A percentile compares a stretch with the other conserved stretches of the same genome.
These are phyloP conservation scores for Massariosphaeria phaeospora DNA, from an alignment of 495 filamentous ascomycete species.

Conservation along the genomic window DNA sequence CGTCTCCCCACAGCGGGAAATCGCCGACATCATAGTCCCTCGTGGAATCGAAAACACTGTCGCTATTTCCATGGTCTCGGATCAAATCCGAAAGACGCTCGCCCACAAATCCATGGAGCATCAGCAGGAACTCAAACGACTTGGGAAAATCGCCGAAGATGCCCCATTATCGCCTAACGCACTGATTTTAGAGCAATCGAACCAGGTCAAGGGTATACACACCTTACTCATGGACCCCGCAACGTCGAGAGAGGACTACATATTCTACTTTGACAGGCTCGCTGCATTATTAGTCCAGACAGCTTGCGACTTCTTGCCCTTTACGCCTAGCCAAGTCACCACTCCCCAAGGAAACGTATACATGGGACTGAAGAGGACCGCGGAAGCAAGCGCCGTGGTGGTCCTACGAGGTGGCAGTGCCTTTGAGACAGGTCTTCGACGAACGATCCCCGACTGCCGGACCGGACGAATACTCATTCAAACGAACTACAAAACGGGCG, in stretches of 20 bases:
- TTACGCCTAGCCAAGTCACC: constrained; percentile 53
- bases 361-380: constrained; percentile 59
- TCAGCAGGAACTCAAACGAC: constrained; percentile 64
- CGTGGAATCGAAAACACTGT: constrained; percentile 89
- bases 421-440: constrained; percentile 79
- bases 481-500: constrained; percentile 73
- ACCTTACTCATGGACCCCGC: constrained; percentile 81
- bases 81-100: constrained; percentile 80
- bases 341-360: constrained; percentile 67
- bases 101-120: constrained; percentile 80
- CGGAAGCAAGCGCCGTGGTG: constrained; percentile 77
- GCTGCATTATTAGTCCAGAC: constrained; percentile 78
- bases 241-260: constrained; percentile 81
- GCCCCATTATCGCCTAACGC: constrained; percentile 70
- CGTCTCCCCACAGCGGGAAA: constrained; percentile 80
- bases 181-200: constrained; percentile 62
- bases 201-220: constrained; percentile 79
- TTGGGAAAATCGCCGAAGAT: constrained; percentile 63
- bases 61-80: constrained; percentile 88
- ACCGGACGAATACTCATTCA: constrained; percentile 88
- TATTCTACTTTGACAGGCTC: constrained; percentile 92
- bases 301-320: constrained; percentile 67
- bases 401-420: constrained; percentile 81
- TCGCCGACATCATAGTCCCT: constrained; percentile 85
- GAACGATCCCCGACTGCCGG: constrained; percentile 86